Evolutionary conservation across 495 filamentous ascomycete species (phyloP).

Genomic region (Podospora anserina): DNA sequence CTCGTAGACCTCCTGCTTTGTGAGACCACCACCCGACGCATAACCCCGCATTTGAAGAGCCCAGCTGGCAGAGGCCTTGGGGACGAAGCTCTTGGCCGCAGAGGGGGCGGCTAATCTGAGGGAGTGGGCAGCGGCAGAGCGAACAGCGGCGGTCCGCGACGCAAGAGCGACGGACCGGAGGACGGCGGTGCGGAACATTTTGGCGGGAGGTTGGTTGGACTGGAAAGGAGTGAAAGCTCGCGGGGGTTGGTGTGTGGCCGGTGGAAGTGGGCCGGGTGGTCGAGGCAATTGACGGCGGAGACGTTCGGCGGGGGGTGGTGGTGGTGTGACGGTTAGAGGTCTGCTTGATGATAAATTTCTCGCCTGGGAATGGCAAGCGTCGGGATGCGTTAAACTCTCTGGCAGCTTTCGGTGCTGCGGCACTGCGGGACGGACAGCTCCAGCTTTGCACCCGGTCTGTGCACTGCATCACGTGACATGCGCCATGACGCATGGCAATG

Average conservation of each 20-base stretch:
- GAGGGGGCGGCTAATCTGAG: slow-evolving; percentile 50
- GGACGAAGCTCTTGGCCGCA: slow-evolving; percentile 43
- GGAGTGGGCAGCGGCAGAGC: slow-evolving; percentile 56
- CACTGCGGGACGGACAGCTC: slow-evolving; percentile 1
- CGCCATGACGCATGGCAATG: background rate
- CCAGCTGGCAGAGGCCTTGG: slow-evolving; percentile 46
- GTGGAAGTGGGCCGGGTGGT: slow-evolving; percentile 22
- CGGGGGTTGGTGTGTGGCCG: slow-evolving; percentile 5
- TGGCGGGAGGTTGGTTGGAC: slow-evolving; percentile 24
- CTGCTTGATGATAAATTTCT: slow-evolving; percentile 46
- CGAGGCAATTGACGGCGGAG: slow-evolving; percentile 16
- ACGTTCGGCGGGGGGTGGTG: slow-evolving; percentile 5
- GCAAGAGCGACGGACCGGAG: slow-evolving; percentile 60
- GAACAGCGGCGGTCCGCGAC: slow-evolving; percentile 52
- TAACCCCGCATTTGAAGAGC: slow-evolving; percentile 69
- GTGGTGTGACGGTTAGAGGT: background rate
- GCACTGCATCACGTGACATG: background rate
- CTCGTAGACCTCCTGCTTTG: slow-evolving; percentile 81
- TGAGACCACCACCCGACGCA: slow-evolving; percentile 72
- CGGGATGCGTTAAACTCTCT: slow-evolving; percentile 18
- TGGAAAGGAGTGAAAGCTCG: background rate
- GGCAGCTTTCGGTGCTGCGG: slow-evolving; percentile 20
- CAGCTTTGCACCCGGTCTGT: background rate
- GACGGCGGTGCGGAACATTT: slow-evolving; percentile 83
- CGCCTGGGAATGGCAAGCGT: slow-evolving; percentile 24